Evolutionary conservation across 2,329 filamentous ascomycete species (phyloP).

Genomic region (Didymella keratinophila): DNA sequence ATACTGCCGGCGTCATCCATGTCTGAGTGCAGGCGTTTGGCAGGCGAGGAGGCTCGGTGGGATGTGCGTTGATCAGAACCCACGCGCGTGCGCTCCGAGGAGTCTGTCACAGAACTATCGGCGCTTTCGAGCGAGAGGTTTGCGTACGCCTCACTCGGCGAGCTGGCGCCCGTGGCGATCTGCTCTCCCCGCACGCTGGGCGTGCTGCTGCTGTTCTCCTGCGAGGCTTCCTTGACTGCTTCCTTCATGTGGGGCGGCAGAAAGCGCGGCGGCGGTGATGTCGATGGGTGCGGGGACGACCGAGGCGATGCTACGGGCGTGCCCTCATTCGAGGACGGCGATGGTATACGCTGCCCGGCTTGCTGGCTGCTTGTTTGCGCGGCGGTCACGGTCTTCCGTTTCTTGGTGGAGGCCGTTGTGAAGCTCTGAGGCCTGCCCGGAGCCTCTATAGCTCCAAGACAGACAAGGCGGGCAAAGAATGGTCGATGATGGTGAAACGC

Average conservation of each 20-base stretch:
- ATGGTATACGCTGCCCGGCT: constrained; percentile 21
- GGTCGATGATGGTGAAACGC: constrained; percentile 6
- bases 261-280: constrained; percentile 55
- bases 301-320: constrained; percentile 42
- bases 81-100: constrained; percentile 35
- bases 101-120: constrained; percentile 39
- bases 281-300: constrained; percentile 49
- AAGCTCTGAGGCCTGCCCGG: constrained; percentile 49
- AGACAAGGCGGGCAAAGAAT: constrained; percentile 28
- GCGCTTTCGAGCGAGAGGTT: constrained; percentile 59
- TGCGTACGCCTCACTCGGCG: constrained; percentile 62
- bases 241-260: constrained; percentile 65
- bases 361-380: constrained; percentile 25
- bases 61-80: constrained; percentile 28
- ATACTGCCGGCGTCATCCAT: constrained; percentile 58
- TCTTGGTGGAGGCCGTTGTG: constrained; percentile 56
- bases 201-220: constrained; percentile 31
- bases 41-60: constrained; percentile 60
- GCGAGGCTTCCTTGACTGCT: constrained; percentile 54
- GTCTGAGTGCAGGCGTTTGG: constrained; percentile 63
- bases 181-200: constrained; percentile 45
- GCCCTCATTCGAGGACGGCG: constrained; percentile 47
- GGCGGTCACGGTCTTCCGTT: constrained; percentile 55
- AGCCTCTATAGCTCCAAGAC: constrained; percentile 51
- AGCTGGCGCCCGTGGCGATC: constrained; percentile 53